Evolutionary conservation across 495 filamentous ascomycete genomes (phyloP), one percentile per base, ranked within the genome.

Genomic region (Penicillium lividum): DNA sequence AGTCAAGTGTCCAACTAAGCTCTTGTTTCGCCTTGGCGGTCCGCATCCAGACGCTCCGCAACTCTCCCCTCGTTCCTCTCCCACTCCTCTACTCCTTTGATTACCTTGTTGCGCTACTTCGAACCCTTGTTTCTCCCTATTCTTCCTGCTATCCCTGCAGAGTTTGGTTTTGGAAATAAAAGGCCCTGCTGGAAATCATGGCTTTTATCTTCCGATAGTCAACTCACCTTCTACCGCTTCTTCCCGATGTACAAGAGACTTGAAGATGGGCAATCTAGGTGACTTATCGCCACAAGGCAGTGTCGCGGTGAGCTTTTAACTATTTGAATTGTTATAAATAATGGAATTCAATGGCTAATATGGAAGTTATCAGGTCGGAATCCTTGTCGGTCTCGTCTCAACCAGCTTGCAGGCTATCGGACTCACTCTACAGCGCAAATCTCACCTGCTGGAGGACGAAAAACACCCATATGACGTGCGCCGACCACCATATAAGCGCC

Each of bases 401-500:
- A 96, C 94, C 47, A 92, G 91, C 66, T 82, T 98, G 18, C 94
- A 99, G 71, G 95, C 91, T 69, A 78, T 99, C 64, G 94, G 94
- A 62, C 84, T 99, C 61, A 99, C 94, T n/a, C 83, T 98, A 22
- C 94, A 99, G 77, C 90, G 94, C 71, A 99, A 99, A 73, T 97
- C 93, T 56, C 94, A 99, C 78, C 86, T 99, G 54, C 85, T 97
- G 63, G 94, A 99, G 79, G 94, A 98, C 76, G 91, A 93, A 75
- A 96, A 96, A 74, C 82, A 82, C 38, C 85, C 89, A 3, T 85
- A 91, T 69, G 85, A 93, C 73, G 70, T 84, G 43, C 86, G 90
- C 61, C 80, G 94, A 63, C 94, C 94, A 31, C 91, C 95, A 5
- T 93, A 97, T 73, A 86, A 88, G 66, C 85, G 94, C 68, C 84